Conservation (phyloP, 306 rosid species). For the Cucurbita argyrosperma region DNA sequence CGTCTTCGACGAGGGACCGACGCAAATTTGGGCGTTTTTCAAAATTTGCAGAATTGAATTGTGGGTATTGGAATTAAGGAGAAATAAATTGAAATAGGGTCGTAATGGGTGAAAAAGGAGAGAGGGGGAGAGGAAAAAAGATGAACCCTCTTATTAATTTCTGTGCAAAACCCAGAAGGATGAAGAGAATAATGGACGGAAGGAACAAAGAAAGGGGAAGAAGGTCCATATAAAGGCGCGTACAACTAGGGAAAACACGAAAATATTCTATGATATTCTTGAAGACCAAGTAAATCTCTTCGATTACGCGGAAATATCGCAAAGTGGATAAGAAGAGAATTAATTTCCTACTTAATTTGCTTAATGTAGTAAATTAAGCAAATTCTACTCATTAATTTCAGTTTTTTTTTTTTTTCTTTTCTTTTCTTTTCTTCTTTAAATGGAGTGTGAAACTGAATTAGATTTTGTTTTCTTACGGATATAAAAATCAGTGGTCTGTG, state of each 20-base stretch:
- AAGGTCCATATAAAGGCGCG: slow-evolving; percentile 1
- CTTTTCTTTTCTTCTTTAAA: not conserved
- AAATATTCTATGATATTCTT: slow-evolving; percentile 4
- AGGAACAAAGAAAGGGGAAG: not conserved
- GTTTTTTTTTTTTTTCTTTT: not conserved
- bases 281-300: slow-evolving; percentile 1
- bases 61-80: not conserved
- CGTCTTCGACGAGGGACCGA: not conserved
- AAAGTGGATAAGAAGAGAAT: slow-evolving; percentile 14
- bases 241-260: not conserved
- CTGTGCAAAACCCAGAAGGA: not conserved
- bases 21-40: not conserved
- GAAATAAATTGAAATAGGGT: not conserved
- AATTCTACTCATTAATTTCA: not conserved
- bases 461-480: not conserved
- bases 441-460: not conserved
- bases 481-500: not conserved
- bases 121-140: not conserved
- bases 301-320: slow-evolving; percentile 12
- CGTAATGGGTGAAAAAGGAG: not conserved
- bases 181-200: not conserved
- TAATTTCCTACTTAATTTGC: not conserved
- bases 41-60: not conserved
- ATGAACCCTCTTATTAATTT: not conserved
- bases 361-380: not conserved